Base-by-base conservation (phyloP, 2,329 filamentous ascomycete species). In the Fusarium tupiense region DNA sequence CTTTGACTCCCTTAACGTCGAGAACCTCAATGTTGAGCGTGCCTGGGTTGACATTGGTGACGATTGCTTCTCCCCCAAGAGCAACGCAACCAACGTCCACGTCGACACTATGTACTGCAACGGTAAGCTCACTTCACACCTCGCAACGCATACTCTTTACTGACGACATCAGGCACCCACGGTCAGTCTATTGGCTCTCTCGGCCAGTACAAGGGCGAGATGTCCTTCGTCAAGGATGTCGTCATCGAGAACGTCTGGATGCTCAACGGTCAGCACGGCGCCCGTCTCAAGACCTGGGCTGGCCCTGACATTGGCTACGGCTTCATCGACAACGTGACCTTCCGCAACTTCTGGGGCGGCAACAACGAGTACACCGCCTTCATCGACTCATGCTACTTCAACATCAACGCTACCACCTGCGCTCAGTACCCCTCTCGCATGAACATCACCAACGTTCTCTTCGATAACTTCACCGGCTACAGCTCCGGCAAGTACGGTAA, bases 321-420 rank as follows among this genome's bases (percentile, higher is more conserved):
- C 17, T 76, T 73, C 53, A 71, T 78, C 43, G 70, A 78, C 57
- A 78, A 78, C 41, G 62, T 78, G 11, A 78, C 76, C 0, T 78
- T 78, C 74, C 74, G 74, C 37, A 78, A 78, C 58, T 74, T 78
- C 52, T 78, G 76, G 76, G 74, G 68, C 19, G 76, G 60, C 3
- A 74, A 72, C 69, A 78, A 76, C 44, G 76, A 78, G n/a, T 78
- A 77, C 60, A 60, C 64, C 2, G 74, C 70, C 3, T 78, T 74
- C 35, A 71, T 78, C 29, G 76, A 78, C 56, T 78, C 76, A 1
- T 78, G 76, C 59, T 78, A 78, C 64, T 78, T 78, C 69, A 77
- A 78, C 61, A 72, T 77, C 47, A 54, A 73, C 50, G 46, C 69
- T 6, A 46, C 61, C 4, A 65, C 60, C 14, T 74, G 76, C 43